A percentile compares a stretch with the other conserved stretches of the same genome.
These are phyloP conservation scores for Ambrosia hybrid DNA, from an alignment of 140 eudicot species.

Conservation along the genomic window DNA sequence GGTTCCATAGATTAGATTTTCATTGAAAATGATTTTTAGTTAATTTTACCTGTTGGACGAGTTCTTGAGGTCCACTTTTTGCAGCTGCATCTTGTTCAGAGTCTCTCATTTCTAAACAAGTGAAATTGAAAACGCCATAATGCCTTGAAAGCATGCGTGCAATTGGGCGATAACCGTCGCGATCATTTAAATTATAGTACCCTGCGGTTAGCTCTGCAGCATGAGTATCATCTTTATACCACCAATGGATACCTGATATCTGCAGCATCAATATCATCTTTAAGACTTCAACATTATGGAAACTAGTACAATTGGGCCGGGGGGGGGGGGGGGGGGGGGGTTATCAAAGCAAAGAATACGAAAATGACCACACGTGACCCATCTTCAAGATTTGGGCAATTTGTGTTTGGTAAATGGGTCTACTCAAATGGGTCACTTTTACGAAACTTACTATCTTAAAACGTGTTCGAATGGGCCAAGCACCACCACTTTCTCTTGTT, in stretches of 20 bases:
- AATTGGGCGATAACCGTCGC: slow-evolving; percentile 86
- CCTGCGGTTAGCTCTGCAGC: slow-evolving; percentile 88
- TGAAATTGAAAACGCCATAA: slow-evolving; percentile 61
- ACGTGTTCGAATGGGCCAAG: too few relatives aligned
- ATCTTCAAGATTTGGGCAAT: not conserved
- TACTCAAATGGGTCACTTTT: too few relatives aligned
- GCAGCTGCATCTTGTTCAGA: slow-evolving; percentile 67
- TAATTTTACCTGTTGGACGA: slow-evolving; percentile 75
- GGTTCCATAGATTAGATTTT: not conserved
- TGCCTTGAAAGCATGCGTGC: slow-evolving; percentile 90
- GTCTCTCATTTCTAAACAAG: slow-evolving; percentile 91
- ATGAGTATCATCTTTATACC: slow-evolving; percentile 69
- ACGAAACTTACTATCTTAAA: too few relatives aligned
- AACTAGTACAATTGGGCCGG: not conserved
- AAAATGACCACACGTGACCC: not conserved
- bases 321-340: too few relatives aligned
- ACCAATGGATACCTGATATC: slow-evolving; percentile 96
- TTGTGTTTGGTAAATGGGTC: not conserved
- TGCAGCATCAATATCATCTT: slow-evolving; percentile 22
- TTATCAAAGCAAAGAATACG: not conserved
- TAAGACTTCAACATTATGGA: not conserved
- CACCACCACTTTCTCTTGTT: too few relatives aligned
- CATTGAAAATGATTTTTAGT: not conserved
- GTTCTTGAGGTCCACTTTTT: slow-evolving; percentile 73
- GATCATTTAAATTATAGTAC: slow-evolving; percentile 59